Percentiles rank a stretch among this genome's conserved stretches.
These are phyloP conservation scores for Kazachstania taianensis DNA, from an alignment of 805 yeast genomes.

Conservation along the genomic window DNA sequence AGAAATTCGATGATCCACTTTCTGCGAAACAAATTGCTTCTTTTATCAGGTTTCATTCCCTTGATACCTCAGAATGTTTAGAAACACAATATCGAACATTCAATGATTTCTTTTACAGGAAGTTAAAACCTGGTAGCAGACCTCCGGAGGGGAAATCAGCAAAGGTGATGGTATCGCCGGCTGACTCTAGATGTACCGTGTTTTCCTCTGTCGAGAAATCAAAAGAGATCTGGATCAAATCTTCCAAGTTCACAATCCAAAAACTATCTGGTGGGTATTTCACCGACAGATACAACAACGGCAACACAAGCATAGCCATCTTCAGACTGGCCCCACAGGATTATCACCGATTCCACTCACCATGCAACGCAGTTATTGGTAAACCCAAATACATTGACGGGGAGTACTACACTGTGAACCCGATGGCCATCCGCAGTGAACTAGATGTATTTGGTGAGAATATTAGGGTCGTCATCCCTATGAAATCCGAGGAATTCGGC, in stretches of 20 bases:
- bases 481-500: slow-evolving; percentile 70
- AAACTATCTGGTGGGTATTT: slow-evolving; percentile 37
- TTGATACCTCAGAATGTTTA: slow-evolving; percentile 67
- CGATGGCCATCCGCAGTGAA: slow-evolving; percentile 87
- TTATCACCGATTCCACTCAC: slow-evolving; percentile 86
- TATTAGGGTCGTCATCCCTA: slow-evolving; percentile 66
- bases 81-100: slow-evolving; percentile 51
- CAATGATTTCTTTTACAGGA: slow-evolving; percentile 83
- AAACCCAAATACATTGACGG: slow-evolving; percentile 67
- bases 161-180: slow-evolving; percentile 58
- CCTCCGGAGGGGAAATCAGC: slow-evolving; percentile 49
- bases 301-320: slow-evolving; percentile 55
- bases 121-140: slow-evolving; percentile 61
- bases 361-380: slow-evolving; percentile 67
- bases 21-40: slow-evolving; percentile 62
- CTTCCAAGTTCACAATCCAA: slow-evolving; percentile 57
- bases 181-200: slow-evolving; percentile 77
- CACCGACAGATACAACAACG: slow-evolving; percentile 33
- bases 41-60: slow-evolving; percentile 72
- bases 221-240: slow-evolving; percentile 81
- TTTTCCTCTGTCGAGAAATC: slow-evolving; percentile 53
- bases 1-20: slow-evolving; percentile 61
- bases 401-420: slow-evolving; percentile 91
- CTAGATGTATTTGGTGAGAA: slow-evolving; percentile 92
- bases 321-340: slow-evolving; percentile 95